These are phyloP conservation scores for Talaromyces ruber DNA, from an alignment of 495 filamentous ascomycete genomes.

Conservation along the genomic window DNA sequence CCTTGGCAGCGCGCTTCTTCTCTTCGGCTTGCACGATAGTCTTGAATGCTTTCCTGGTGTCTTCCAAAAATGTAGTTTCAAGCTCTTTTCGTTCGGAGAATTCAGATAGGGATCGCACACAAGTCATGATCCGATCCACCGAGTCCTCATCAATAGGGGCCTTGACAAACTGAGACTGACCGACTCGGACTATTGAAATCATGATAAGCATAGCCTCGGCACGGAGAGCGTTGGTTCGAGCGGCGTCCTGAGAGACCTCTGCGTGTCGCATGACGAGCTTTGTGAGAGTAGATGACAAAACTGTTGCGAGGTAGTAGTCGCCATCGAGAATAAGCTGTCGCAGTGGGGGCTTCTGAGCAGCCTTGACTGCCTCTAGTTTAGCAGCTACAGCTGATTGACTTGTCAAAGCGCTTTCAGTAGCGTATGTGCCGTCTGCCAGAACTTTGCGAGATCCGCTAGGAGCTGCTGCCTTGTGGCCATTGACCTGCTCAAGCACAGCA, in stretches of 20 bases:
- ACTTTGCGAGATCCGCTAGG: slow-evolving; percentile 84
- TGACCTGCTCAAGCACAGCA: slow-evolving; percentile 63
- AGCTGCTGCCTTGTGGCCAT: slow-evolving; percentile 69
- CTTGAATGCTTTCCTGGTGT: slow-evolving; percentile 91
- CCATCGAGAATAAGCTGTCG: slow-evolving; percentile 94
- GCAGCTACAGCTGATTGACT: slow-evolving; percentile 84
- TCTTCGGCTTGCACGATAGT: slow-evolving; percentile 98
- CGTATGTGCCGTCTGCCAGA: slow-evolving; percentile 93
- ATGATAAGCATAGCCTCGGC: slow-evolving; percentile 99
- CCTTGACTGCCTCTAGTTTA: slow-evolving; percentile 92
- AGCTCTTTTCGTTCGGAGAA: slow-evolving; percentile 83
- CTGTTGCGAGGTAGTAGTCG: slow-evolving; percentile 93
- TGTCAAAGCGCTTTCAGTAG: slow-evolving; percentile 92
- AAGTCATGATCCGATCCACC: slow-evolving; percentile 94
- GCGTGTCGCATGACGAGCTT: slow-evolving; percentile 98
- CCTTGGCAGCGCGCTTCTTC: slow-evolving; percentile 89
- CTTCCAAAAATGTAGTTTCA: slow-evolving; percentile 87
- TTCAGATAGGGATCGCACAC: slow-evolving; percentile 86
- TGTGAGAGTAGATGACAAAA: slow-evolving; percentile 88
- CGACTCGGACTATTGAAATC: slow-evolving; percentile 96
- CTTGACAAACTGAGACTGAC: slow-evolving; percentile 96
- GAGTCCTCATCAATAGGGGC: slow-evolving; percentile 97
- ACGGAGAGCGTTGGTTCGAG: slow-evolving; percentile 86
- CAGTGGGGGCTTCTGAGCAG: slow-evolving; percentile 91
- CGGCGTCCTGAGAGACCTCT: slow-evolving; percentile 79